Conservation (phyloP, 495 filamentous ascomycete genomes). For the Podospora tetraspora region DNA sequence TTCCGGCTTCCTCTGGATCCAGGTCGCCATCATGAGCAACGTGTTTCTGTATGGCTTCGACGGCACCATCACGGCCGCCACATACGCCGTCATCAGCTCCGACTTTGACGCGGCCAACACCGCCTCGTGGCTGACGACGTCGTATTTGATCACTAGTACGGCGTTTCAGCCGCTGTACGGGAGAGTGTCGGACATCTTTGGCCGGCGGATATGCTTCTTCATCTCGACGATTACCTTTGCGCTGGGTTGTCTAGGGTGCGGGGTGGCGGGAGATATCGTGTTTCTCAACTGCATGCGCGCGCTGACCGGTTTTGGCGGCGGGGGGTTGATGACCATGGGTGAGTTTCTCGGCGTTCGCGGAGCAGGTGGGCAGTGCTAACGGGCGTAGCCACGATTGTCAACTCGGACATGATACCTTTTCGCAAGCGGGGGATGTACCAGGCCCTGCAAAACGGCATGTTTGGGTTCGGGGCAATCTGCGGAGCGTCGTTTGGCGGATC, state of each 20-base stretch:
- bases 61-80: constrained; percentile 61
- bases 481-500: constrained; percentile 46
- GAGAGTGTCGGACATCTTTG: constrained; percentile 49
- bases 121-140: constrained; percentile 67
- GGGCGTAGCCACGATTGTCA: constrained; percentile 53
- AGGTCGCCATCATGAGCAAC: constrained; percentile 57
- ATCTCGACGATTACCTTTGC: constrained; percentile 43
- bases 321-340: constrained; percentile 59
- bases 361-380: constrained; percentile 4
- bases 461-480: constrained; percentile 51
- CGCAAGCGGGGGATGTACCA: constrained; percentile 61
- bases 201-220: constrained; percentile 47
- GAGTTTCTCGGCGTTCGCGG: constrained; percentile 10
- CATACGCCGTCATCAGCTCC: constrained; percentile 59
- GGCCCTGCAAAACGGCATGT: constrained; percentile 55
- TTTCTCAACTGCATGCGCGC: constrained; percentile 44
- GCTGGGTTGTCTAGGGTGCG: constrained; percentile 45
- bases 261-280: constrained; percentile 36
- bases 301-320: constrained; percentile 54
- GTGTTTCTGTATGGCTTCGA: constrained; percentile 64
- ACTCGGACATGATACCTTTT: constrained; percentile 62
- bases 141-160: constrained; percentile 67
- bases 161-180: constrained; percentile 52
- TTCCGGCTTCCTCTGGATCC: constrained; percentile 40
- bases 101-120: constrained; percentile 49